Conservation (phyloP, 495 filamentous ascomycete genomes). For the Trichoderma reesei region DNA sequence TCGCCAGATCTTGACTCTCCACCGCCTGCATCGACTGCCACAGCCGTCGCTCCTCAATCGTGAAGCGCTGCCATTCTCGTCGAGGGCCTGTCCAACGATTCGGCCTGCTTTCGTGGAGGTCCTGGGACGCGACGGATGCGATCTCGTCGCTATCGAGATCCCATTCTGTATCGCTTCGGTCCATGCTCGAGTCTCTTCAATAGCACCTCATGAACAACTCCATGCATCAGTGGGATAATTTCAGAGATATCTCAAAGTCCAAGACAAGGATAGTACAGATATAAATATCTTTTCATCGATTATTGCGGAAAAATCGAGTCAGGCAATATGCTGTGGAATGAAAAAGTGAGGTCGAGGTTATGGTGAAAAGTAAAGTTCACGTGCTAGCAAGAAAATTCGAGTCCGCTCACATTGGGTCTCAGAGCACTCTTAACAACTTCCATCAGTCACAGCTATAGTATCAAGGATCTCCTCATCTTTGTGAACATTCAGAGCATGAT, state of each 20-base stretch:
- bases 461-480: neutral
- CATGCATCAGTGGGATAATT: too few species aligned
- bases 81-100: slow-evolving; percentile 45
- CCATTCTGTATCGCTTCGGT: neutral
- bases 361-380: slow-evolving; percentile 8
- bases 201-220: neutral
- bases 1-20: slow-evolving; percentile 50
- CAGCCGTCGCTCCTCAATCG: slow-evolving; percentile 46
- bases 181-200: neutral
- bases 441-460: neutral
- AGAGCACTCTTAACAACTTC: neutral
- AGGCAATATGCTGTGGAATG: neutral
- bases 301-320: neutral
- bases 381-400: neutral
- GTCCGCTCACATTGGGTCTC: neutral
- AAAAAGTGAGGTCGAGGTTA: neutral
- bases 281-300: too few species aligned
- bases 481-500: slow-evolving; percentile 7
- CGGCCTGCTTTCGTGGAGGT: slow-evolving; percentile 30
- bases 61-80: slow-evolving; percentile 52
- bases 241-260: too few species aligned
- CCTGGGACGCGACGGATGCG: slow-evolving; percentile 21
- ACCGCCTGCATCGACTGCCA: slow-evolving; percentile 47
- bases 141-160: slow-evolving; percentile 19
- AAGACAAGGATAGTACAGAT: too few species aligned